phyloP scores from a whole-genome alignment of 768 basidiomycete species.

The Nidula microcarpa region DNA sequence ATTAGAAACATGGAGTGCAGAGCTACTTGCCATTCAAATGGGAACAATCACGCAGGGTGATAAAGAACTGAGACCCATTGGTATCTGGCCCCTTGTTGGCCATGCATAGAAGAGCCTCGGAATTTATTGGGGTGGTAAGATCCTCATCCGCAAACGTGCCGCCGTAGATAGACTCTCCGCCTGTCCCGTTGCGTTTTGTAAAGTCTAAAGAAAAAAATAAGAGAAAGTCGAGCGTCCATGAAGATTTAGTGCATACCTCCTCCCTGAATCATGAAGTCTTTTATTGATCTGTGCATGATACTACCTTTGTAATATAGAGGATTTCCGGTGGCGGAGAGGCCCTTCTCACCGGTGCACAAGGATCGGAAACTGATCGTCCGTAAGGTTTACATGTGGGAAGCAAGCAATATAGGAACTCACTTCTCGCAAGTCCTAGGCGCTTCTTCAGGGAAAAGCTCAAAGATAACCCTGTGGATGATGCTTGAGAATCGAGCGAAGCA shows the following conservation, averaged over 20 bases:
- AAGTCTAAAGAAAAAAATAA: constrained; percentile 46
- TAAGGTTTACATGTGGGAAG: constrained; percentile 1
- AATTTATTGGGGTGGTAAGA: constrained; percentile 57
- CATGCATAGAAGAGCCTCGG: constrained; percentile 82
- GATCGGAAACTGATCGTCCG: constrained; percentile 66
- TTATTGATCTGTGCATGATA: constrained; percentile 76
- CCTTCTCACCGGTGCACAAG: constrained; percentile 84
- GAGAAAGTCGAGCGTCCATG: background rate
- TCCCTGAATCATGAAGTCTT: constrained; percentile 78
- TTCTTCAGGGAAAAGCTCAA: constrained; percentile 72
- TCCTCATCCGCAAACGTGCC: constrained; percentile 77
- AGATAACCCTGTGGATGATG: constrained; percentile 49
- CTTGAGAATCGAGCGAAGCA: constrained; percentile 2
- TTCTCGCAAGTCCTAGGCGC: constrained; percentile 81
- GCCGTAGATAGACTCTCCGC: constrained; percentile 83
- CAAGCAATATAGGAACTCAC: constrained; percentile 32
- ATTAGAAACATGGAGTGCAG: constrained; percentile 7
- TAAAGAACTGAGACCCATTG: constrained; percentile 85
- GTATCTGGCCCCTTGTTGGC: constrained; percentile 84
- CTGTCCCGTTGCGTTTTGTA: constrained; percentile 74
- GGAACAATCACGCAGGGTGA: constrained; percentile 73
- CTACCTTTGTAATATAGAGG: constrained; percentile 83
- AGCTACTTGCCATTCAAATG: constrained; percentile 62
- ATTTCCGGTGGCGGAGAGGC: constrained; percentile 61
- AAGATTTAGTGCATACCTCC: constrained; percentile 45